These are phyloP conservation scores for Nematocida ironsii DNA, from an alignment of 371 early-diverging fungal species.

Conservation along the genomic window DNA sequence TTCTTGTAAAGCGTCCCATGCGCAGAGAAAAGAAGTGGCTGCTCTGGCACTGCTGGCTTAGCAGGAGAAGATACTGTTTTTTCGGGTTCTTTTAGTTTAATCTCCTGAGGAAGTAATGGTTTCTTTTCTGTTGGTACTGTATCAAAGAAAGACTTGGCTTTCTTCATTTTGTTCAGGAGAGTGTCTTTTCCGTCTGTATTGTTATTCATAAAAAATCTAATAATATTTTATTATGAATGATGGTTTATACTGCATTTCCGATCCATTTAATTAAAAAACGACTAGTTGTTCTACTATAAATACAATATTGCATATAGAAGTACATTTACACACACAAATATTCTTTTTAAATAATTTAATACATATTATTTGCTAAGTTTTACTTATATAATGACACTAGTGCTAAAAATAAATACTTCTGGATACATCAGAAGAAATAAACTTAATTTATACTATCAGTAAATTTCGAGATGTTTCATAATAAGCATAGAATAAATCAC, in stretches of 20 bases:
- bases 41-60: neutral
- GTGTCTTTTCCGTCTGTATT: constrained; percentile 32
- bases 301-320: too few species aligned
- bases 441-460: too few species aligned
- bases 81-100: neutral
- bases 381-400: too few species aligned
- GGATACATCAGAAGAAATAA: too few species aligned
- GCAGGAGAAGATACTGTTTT: neutral
- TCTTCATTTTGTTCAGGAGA: constrained; percentile 47
- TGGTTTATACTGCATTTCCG: neutral
- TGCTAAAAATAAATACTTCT: too few species aligned
- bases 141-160: constrained; percentile 47
- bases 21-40: constrained; percentile 22
- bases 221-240: constrained; percentile 25
- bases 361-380: too few species aligned
- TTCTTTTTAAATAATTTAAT: too few species aligned
- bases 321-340: too few species aligned
- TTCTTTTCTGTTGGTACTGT: constrained; percentile 7
- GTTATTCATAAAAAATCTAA: neutral
- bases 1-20: constrained; percentile 20
- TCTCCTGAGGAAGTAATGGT: neutral
- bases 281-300: too few species aligned
- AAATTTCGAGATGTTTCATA: too few species aligned
- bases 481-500: too few species aligned
- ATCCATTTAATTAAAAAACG: too few species aligned